Conservation (phyloP, 1,284 basidiomycete species). For the Sphaerobolus stellatus region DNA sequence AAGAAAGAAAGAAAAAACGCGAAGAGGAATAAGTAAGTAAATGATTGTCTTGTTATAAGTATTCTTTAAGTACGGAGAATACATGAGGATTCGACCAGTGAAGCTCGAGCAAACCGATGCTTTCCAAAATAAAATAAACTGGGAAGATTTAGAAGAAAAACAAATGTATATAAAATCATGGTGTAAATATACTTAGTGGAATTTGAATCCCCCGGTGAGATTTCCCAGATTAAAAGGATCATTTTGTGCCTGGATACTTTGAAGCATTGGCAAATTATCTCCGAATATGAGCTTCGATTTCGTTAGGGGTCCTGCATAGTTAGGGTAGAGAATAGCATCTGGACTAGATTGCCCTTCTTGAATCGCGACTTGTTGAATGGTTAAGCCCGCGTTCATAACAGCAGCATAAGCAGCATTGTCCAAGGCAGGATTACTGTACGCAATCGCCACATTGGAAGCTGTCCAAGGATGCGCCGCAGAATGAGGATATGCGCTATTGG, state of each 20-base stretch:
- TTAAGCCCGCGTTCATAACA: neutral
- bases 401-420: neutral
- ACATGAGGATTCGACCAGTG: too few relatives aligned
- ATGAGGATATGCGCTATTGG: neutral
- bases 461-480: neutral
- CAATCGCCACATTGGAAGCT: neutral
- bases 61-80: too few relatives aligned
- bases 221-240: neutral
- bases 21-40: too few relatives aligned
- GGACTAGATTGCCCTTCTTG: neutral
- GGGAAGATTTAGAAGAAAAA: too few relatives aligned
- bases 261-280: neutral
- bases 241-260: neutral
- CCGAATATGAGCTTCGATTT: neutral
- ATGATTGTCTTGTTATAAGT: too few relatives aligned
- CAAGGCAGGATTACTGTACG: neutral
- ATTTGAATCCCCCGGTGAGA: neutral
- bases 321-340: neutral
- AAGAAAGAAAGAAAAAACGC: too few relatives aligned
- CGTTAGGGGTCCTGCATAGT: neutral
- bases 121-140: too few relatives aligned
- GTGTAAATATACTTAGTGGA: neutral
- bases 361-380: neutral
- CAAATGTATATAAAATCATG: too few relatives aligned
- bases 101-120: too few relatives aligned